Conservation (phyloP, 257 asterid genomes). For the Vinca minor region DNA sequence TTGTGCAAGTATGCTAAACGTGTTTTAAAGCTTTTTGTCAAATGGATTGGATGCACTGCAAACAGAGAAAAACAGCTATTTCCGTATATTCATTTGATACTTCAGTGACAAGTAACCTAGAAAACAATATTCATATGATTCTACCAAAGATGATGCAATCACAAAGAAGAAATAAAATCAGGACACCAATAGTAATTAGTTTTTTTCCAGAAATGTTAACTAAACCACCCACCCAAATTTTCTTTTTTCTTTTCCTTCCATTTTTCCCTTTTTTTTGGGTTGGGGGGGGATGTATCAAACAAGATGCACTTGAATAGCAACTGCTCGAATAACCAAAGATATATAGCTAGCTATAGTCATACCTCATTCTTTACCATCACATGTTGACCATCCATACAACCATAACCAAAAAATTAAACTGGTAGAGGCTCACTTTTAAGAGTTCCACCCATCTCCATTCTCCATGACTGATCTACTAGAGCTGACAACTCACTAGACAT, state of each 20-base stretch:
- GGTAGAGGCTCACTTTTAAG: slow-evolving; percentile 45
- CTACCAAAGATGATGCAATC: not conserved
- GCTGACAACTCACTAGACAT: slow-evolving; percentile 69
- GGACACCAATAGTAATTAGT: not conserved
- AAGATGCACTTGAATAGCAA: not conserved
- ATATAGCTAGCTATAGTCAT: not conserved
- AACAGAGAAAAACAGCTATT: not conserved
- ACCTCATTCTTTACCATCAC: slow-evolving; percentile 1
- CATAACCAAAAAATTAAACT: slow-evolving; percentile 17
- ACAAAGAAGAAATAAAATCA: not conserved
- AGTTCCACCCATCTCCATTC: slow-evolving; percentile 90
- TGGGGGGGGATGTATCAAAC: not conserved
- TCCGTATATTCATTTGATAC: not conserved
- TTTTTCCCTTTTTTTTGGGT: not conserved
- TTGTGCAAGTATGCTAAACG: slow-evolving; percentile 4
- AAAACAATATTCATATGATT: too few relatives aligned
- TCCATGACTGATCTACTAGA: slow-evolving; percentile 82
- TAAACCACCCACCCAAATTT: too few relatives aligned
- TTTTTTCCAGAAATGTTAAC: not conserved
- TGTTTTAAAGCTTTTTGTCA: slow-evolving; percentile 6
- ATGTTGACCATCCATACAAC: not conserved
- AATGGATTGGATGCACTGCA: slow-evolving; percentile 3
- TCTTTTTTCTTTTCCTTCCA: not conserved
- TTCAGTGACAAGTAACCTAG: not conserved
- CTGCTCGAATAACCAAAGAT: not conserved